Evolutionary conservation across 495 filamentous ascomycete species (phyloP).

Genomic region (Penicillium bialowiezense): DNA sequence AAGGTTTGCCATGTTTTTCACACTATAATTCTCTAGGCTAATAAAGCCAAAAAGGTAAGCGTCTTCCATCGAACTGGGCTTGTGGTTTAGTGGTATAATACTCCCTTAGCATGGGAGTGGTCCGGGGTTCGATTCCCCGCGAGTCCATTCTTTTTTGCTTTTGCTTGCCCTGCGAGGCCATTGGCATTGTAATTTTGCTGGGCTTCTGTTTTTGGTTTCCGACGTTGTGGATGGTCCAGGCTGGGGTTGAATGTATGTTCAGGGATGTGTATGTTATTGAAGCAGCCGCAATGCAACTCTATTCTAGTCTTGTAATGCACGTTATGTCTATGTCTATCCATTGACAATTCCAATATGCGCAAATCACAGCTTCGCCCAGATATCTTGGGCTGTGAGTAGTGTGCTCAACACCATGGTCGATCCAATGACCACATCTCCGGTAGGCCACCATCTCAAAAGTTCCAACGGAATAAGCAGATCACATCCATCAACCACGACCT

Average conservation of each 20-base stretch:
- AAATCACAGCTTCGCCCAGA: constrained; percentile 45
- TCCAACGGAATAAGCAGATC: constrained; percentile 56
- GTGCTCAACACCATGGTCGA: constrained; percentile 57
- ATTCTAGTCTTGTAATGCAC: neutral
- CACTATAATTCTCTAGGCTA: neutral
- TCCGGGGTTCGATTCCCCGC: constrained; percentile 59
- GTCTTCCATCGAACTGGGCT: constrained; percentile 22
- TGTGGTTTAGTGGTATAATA: constrained; percentile 49
- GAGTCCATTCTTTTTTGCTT: constrained; percentile 43
- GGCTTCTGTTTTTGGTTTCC: too few relatives aligned
- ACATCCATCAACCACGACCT: constrained; percentile 50
- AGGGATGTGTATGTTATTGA: neutral
- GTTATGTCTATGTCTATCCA: constrained; percentile 26
- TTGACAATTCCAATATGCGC: neutral
- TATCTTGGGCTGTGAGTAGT: constrained; percentile 50
- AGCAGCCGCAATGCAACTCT: neutral
- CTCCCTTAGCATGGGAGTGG: constrained; percentile 50
- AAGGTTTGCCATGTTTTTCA: neutral
- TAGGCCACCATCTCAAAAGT: constrained; percentile 53
- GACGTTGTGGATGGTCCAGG: neutral
- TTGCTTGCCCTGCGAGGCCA: constrained; percentile 52
- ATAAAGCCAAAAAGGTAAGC: neutral
- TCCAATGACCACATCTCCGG: constrained; percentile 43
- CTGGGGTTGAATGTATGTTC: neutral
- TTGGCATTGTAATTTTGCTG: too few relatives aligned